Conservation (phyloP, 225 moss, liverwort and hornwort species). For the Straminergon stramineum region DNA sequence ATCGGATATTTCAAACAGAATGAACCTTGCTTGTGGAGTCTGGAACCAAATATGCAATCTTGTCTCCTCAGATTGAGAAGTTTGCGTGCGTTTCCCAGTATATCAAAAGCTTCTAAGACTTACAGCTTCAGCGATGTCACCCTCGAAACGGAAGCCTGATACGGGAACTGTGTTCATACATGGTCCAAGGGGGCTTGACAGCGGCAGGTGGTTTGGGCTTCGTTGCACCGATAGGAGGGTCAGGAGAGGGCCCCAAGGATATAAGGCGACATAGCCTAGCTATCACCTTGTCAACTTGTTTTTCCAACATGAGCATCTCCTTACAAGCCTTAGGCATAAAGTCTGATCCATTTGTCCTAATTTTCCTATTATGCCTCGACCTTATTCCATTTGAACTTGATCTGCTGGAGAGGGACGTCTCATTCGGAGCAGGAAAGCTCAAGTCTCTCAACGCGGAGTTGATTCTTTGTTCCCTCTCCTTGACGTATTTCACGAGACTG, state of each 20-base stretch:
- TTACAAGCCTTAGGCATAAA: slow-evolving; percentile 1
- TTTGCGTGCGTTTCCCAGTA: background rate
- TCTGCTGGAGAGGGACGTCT: background rate
- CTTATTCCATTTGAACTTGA: background rate
- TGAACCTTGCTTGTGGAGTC: background rate
- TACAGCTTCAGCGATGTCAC: background rate
- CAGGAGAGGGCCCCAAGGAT: background rate
- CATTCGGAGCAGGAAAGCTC: background rate
- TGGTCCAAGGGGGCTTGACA: slow-evolving; percentile 13
- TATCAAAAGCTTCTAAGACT: background rate
- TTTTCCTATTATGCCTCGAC: background rate
- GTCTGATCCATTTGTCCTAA: background rate
- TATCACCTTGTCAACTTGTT: slow-evolving; percentile 23
- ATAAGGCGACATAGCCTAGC: background rate
- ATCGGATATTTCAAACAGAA: background rate
- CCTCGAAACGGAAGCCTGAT: background rate
- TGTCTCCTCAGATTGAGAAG: background rate
- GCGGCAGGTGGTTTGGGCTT: background rate
- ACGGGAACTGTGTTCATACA: background rate
- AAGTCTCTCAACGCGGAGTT: slow-evolving; percentile 8
- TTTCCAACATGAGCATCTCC: slow-evolving; percentile 22
- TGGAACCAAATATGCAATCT: background rate
- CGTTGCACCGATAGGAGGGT: background rate
- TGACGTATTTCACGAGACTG: slow-evolving; percentile 6
- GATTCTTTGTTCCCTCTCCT: slow-evolving; percentile 4